A percentile compares a stretch with the other conserved stretches of the same genome.
These are phyloP conservation scores for Cytospora leucostoma DNA, from an alignment of 2,329 filamentous ascomycete species.

Conservation along the genomic window DNA sequence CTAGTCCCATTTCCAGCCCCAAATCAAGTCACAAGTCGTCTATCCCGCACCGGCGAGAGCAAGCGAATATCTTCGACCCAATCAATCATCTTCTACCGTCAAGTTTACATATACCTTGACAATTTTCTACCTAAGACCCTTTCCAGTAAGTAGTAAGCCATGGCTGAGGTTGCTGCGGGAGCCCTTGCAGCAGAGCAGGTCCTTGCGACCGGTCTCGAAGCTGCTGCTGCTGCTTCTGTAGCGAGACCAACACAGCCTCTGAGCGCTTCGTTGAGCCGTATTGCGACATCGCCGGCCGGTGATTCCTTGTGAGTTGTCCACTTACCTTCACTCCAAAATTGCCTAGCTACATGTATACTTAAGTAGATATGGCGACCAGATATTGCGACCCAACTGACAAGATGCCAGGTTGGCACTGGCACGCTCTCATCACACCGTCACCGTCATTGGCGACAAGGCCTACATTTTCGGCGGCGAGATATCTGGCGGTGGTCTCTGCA, in stretches of 20 bases:
- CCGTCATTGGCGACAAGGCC: constrained; percentile 53
- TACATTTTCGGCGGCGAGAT: constrained; percentile 57
- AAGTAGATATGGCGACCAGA: too few species aligned
- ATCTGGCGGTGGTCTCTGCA: constrained; percentile 43
- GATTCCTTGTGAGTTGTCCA: constrained; percentile 34
- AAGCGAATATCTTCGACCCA: too few species aligned
- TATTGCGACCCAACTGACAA: not conserved
- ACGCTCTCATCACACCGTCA: constrained; percentile 53
- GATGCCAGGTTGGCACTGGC: constrained; percentile 41
- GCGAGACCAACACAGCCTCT: constrained; percentile 55
- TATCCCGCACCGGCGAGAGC: too few species aligned
- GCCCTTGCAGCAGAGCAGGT: constrained; percentile 43
- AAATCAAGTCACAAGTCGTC: too few species aligned
- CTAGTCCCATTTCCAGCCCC: too few species aligned
- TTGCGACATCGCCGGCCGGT: constrained; percentile 41
- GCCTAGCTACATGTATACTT: not conserved
- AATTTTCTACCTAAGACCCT: too few species aligned
- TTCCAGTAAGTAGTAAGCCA: constrained; percentile 24
- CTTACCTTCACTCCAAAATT: too few species aligned
- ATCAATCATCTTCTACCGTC: too few species aligned
- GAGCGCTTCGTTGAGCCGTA: constrained; percentile 50
- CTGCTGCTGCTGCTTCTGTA: constrained; percentile 45
- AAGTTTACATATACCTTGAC: too few species aligned
- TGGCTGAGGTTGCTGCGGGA: constrained; percentile 44
- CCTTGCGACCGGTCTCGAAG: constrained; percentile 43